Percentiles rank a stretch among this genome's conserved stretches.
These are phyloP conservation scores for Suillus paluster DNA, from an alignment of 768 basidiomycete species.

Conservation along the genomic window DNA sequence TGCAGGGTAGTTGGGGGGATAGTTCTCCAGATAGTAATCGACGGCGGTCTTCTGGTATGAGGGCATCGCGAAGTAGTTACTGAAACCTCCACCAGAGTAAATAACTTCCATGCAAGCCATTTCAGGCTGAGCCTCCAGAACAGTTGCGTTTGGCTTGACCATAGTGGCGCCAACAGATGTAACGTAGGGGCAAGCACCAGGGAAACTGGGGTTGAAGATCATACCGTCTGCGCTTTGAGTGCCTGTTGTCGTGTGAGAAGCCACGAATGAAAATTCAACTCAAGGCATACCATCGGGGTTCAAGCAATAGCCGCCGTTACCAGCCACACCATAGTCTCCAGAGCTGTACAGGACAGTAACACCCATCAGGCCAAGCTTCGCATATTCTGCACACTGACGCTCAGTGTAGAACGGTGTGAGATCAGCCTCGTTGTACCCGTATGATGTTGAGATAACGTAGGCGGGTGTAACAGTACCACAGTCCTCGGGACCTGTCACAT, in stretches of 20 bases:
- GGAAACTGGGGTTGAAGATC: constrained; percentile 59
- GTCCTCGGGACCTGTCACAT: constrained; percentile 19
- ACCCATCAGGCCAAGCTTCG: constrained; percentile 45
- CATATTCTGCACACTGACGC: constrained; percentile 52
- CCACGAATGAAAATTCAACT: neutral
- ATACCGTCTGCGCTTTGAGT: constrained; percentile 50
- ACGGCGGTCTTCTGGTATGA: constrained; percentile 44
- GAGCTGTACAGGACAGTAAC: constrained; percentile 39
- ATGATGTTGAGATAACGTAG: constrained; percentile 49
- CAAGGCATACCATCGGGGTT: constrained; percentile 24
- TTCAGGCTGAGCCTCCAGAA: constrained; percentile 30
- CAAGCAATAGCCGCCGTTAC: constrained; percentile 35
- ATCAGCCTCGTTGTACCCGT: constrained; percentile 43
- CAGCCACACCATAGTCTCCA: constrained; percentile 38
- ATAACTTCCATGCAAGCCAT: constrained; percentile 34
- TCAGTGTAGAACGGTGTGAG: constrained; percentile 39
- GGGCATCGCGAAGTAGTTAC: constrained; percentile 47
- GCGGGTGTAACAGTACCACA: constrained; percentile 46
- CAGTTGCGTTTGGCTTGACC: constrained; percentile 39
- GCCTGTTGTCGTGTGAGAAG: constrained; percentile 10
- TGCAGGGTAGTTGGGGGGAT: constrained; percentile 30
- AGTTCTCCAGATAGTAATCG: constrained; percentile 33
- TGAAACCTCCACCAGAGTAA: constrained; percentile 41
- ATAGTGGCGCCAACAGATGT: constrained; percentile 54
- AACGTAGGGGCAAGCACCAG: constrained; percentile 47